Percentiles rank a stretch among this genome's conserved stretches.
Conservation (phyloP, 202 grass and related monocot species). For the Eragrostis tef region DNA sequence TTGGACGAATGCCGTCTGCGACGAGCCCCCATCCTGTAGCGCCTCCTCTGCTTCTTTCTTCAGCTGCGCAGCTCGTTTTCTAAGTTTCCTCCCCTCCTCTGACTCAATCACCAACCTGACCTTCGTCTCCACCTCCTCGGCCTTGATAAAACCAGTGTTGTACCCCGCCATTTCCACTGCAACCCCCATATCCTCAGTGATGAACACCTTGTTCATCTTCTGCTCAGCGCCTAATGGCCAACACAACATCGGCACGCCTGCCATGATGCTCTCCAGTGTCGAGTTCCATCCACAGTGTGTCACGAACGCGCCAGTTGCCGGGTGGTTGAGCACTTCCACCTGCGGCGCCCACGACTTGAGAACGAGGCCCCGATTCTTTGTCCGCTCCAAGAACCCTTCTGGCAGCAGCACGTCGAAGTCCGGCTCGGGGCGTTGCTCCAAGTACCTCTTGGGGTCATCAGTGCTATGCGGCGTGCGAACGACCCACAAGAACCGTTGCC, state of each 20-base stretch:
- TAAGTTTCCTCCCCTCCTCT: too few species aligned
- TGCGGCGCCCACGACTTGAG: background rate
- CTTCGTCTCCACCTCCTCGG: too few species aligned
- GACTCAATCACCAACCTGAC: too few species aligned
- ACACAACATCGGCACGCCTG: conserved; percentile 48
- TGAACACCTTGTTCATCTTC: too few species aligned
- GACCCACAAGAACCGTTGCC: conserved; percentile 49
- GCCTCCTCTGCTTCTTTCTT: conserved; percentile 46
- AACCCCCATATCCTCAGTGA: too few species aligned
- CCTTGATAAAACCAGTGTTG: too few species aligned
- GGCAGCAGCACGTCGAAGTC: background rate
- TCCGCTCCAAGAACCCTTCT: conserved; percentile 38
- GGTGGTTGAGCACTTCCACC: too few species aligned
- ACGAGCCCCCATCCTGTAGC: conserved; percentile 61
- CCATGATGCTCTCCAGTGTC: conserved; percentile 47
- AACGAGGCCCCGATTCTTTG: conserved; percentile 46
- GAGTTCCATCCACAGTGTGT: conserved; percentile 89
- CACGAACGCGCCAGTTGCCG: conserved; percentile 50
- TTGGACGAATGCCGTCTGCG: conserved; percentile 35
- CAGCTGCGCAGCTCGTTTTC: background rate
- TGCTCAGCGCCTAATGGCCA: conserved; percentile 11
- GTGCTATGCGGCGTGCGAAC: conserved; percentile 16
- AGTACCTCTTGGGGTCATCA: background rate
- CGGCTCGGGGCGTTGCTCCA: too few species aligned
- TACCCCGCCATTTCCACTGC: too few species aligned